Evolutionary conservation across 345 rosid species (phyloP).

Genomic region (Mallotus nudiflorus): DNA sequence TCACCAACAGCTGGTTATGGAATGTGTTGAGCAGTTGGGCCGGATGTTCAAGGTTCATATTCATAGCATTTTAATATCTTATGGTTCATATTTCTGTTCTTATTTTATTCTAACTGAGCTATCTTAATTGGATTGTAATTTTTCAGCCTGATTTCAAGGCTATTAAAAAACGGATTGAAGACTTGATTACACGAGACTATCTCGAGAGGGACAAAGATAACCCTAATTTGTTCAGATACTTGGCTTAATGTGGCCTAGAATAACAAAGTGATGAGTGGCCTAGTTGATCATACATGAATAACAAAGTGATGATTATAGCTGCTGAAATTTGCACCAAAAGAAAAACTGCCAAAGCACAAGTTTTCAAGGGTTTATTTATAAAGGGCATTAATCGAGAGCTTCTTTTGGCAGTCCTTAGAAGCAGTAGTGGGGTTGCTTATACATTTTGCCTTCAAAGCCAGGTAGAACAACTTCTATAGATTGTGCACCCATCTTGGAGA

Average conservation of each 20-base stretch:
- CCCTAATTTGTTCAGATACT: constrained; percentile 30
- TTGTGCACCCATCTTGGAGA: constrained; percentile 22
- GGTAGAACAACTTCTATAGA: constrained; percentile 26
- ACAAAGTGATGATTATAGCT: constrained; percentile 17
- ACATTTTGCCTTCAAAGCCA: constrained; percentile 35
- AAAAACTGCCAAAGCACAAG: constrained; percentile 4
- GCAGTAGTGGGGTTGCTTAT: constrained; percentile 33
- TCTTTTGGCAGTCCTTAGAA: constrained; percentile 21
- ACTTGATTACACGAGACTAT: constrained; percentile 37
- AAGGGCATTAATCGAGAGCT: constrained; percentile 18
- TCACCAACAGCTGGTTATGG: constrained; percentile 40
- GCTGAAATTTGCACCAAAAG: constrained; percentile 12
- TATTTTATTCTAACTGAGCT: not conserved
- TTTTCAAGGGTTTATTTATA: constrained; percentile 19
- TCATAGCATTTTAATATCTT: not conserved
- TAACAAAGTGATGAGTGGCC: too few species aligned
- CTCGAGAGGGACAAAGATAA: constrained; percentile 44
- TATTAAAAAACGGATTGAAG: constrained; percentile 44
- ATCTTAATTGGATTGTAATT: not conserved
- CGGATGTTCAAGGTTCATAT: constrained; percentile 36
- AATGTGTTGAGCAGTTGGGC: constrained; percentile 43
- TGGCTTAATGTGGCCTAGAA: constrained; percentile 28
- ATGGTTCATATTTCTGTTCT: not conserved
- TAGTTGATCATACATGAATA: constrained; percentile 8
- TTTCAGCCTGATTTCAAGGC: constrained; percentile 49